These are phyloP conservation scores for Arachnomyces sp. DNA, from an alignment of 2,329 filamentous ascomycete species.

Conservation along the genomic window DNA sequence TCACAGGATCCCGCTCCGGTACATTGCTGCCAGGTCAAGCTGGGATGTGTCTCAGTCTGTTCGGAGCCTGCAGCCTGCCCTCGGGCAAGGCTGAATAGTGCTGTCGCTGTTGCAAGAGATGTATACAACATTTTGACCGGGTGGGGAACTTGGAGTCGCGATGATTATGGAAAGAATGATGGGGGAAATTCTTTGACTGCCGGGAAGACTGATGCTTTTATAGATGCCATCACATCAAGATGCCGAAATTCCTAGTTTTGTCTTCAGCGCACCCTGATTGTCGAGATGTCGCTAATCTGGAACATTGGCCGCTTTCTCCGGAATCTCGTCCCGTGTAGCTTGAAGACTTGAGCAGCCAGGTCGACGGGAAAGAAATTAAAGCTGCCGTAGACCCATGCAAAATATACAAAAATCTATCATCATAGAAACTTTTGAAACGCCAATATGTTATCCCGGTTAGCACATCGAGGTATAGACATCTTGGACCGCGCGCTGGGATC, in stretches of 20 bases:
- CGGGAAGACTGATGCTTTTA: background rate
- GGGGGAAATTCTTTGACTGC: background rate
- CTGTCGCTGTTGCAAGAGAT: conserved; percentile 35
- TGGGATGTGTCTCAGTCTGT: conserved; percentile 41
- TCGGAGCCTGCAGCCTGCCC: conserved; percentile 44
- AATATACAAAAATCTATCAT: background rate
- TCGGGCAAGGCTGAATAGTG: conserved; percentile 35
- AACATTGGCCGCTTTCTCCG: background rate
- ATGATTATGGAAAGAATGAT: background rate
- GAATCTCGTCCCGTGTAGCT: background rate
- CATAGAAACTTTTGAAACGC: background rate
- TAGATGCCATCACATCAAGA: background rate
- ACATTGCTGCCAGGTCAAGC: conserved; percentile 43
- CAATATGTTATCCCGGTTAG: too few relatives aligned
- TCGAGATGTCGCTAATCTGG: background rate
- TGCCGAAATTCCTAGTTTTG: background rate
- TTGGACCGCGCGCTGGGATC: too few relatives aligned
- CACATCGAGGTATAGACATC: too few relatives aligned
- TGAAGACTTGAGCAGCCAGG: background rate
- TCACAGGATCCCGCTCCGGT: conserved; percentile 40
- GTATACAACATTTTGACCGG: conserved; percentile 1
- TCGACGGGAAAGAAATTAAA: background rate
- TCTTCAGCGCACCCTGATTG: background rate
- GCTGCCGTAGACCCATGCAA: conserved; percentile 1
- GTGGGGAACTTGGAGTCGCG: background rate